Conservation (phyloP, 2,329 filamentous ascomycete genomes). For the Penicillium crustosum region DNA sequence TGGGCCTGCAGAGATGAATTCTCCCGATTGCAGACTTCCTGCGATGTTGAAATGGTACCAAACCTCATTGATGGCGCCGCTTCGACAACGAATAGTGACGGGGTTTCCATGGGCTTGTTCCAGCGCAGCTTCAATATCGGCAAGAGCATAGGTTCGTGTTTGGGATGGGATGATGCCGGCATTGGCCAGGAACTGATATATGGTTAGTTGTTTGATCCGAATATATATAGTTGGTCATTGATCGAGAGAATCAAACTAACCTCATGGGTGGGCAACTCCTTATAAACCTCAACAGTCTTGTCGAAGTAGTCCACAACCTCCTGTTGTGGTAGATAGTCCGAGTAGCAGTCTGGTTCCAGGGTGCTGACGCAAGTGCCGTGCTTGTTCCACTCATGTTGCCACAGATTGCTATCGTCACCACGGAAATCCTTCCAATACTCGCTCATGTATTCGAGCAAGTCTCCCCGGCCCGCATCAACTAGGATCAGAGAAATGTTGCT, state of each 20-base stretch:
- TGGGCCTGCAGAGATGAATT: constrained; percentile 37
- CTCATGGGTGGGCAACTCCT: constrained; percentile 64
- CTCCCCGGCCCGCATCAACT: constrained; percentile 52
- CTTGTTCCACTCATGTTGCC: constrained; percentile 74
- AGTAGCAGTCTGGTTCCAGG: constrained; percentile 66
- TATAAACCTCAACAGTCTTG: constrained; percentile 64
- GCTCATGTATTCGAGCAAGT: constrained; percentile 65
- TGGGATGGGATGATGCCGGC: constrained; percentile 59
- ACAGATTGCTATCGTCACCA: constrained; percentile 64
- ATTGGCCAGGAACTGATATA: constrained; percentile 52
- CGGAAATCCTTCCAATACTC: constrained; percentile 70
- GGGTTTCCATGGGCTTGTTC: constrained; percentile 53
- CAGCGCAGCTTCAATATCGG: constrained; percentile 61
- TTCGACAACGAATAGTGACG: constrained; percentile 59
- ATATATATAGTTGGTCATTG: not conserved
- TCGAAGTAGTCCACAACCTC: constrained; percentile 71
- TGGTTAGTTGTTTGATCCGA: constrained; percentile 5
- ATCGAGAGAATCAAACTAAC: constrained; percentile 31
- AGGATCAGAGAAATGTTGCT: constrained; percentile 66
- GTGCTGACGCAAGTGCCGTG: constrained; percentile 75
- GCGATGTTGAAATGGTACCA: constrained; percentile 65
- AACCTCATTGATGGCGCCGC: constrained; percentile 52
- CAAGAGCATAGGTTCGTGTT: constrained; percentile 58
- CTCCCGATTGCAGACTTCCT: constrained; percentile 44
- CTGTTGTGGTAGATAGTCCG: constrained; percentile 57